A percentile compares a stretch with the other conserved stretches of the same genome.
phyloP scores from a whole-genome alignment of 2,329 filamentous ascomycete species.

The Phialocephala sp. region DNA sequence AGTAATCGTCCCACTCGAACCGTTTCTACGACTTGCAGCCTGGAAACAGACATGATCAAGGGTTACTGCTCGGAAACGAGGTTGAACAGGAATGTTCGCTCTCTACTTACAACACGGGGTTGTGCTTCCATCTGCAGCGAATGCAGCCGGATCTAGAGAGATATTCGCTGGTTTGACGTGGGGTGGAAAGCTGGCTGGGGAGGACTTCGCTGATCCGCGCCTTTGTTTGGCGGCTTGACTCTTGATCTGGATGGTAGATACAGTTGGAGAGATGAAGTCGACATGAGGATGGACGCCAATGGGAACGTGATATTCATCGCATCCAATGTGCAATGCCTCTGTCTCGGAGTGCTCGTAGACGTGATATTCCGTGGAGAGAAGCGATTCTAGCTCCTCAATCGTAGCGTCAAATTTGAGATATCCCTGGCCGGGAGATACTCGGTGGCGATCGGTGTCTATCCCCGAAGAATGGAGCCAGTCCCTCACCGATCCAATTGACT shows the following conservation, averaged over 20 bases:
- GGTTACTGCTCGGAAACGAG: not conserved
- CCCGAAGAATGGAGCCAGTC: constrained; percentile 42
- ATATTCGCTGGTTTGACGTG: not conserved
- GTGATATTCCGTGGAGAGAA: constrained; percentile 41
- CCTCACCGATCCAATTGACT: constrained; percentile 38
- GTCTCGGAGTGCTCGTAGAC: constrained; percentile 54
- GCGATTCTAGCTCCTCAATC: constrained; percentile 39
- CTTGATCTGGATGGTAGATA: not conserved
- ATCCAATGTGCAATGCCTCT: constrained; percentile 41
- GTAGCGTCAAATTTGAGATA: constrained; percentile 44
- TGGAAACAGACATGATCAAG: not conserved
- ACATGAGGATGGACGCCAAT: constrained; percentile 52
- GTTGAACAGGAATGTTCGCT: not conserved
- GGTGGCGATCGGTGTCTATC: constrained; percentile 38
- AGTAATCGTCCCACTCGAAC: not conserved
- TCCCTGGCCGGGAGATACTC: constrained; percentile 41
- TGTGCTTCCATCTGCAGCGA: not conserved
- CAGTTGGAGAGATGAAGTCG: constrained; percentile 58
- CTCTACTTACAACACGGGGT: constrained; percentile 1
- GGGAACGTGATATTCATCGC: constrained; percentile 54
- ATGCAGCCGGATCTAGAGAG: not conserved
- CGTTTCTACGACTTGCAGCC: not conserved
- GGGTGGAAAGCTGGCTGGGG: constrained; percentile 3
- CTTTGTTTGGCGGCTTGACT: not conserved
- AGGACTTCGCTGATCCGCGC: not conserved